These are phyloP conservation scores for Tolypocladium cylindrosporum DNA, from an alignment of 2,329 filamentous ascomycete genomes.

Conservation along the genomic window DNA sequence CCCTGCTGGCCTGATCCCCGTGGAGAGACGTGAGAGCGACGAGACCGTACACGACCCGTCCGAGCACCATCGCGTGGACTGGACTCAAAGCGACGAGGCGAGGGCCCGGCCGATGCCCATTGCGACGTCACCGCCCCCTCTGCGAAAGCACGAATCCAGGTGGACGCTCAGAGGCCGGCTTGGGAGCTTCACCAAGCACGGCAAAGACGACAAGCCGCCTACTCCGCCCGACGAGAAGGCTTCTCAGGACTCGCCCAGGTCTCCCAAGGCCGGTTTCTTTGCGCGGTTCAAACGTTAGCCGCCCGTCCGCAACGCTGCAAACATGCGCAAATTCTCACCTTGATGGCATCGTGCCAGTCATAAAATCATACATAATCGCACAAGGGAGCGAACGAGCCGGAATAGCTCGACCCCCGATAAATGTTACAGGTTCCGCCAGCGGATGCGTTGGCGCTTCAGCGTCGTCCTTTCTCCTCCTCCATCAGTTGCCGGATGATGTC, in stretches of 20 bases:
- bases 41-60: constrained; percentile 9
- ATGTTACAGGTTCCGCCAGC: neutral
- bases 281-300: constrained; percentile 32
- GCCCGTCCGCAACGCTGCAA: too few relatives aligned
- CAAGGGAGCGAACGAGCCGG: neutral
- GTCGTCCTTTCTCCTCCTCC: constrained; percentile 29
- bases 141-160: constrained; percentile 36
- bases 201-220: constrained; percentile 13
- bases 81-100: constrained; percentile 47
- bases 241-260: constrained; percentile 14
- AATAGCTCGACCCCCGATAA: neutral
- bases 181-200: constrained; percentile 20
- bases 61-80: constrained; percentile 40
- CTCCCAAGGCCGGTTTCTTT: constrained; percentile 29
- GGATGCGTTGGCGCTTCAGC: neutral
- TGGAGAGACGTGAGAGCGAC: neutral
- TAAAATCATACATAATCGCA: constrained; percentile 3
- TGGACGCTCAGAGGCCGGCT: constrained; percentile 37
- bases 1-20: constrained; percentile 1
- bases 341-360: neutral
- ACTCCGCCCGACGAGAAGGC: constrained; percentile 7
- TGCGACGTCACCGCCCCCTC: constrained; percentile 13
- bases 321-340: neutral
- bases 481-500: constrained; percentile 40
- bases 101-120: constrained; percentile 4